A percentile compares a stretch with the other conserved stretches of the same genome.
These are phyloP conservation scores for Eucalyptus shirleyi DNA, from an alignment of 345 rosid species.

Conservation along the genomic window DNA sequence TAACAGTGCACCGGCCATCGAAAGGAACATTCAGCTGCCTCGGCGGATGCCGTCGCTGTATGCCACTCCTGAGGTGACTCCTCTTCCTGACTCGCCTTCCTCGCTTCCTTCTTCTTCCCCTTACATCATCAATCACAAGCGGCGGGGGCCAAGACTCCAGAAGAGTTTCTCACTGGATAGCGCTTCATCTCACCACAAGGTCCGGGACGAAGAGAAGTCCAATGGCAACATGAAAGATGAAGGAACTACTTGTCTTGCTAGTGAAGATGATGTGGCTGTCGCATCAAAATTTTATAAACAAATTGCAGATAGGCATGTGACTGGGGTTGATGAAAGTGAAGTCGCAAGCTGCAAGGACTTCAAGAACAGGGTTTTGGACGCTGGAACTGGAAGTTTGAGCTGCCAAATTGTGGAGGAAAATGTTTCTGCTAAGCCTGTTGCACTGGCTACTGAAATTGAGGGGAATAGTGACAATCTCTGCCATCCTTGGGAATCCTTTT, in stretches of 20 bases:
- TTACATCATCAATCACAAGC: conserved; percentile 71
- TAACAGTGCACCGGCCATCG: conserved; percentile 12
- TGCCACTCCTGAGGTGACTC: conserved; percentile 62
- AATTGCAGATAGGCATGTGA: not conserved
- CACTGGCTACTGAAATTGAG: conserved; percentile 7
- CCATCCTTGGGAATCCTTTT: conserved; percentile 37
- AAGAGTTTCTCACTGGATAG: conserved; percentile 44
- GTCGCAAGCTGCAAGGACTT: not conserved
- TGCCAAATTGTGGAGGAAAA: conserved; percentile 12
- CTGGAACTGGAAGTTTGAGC: conserved; percentile 3
- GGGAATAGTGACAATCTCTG: conserved; percentile 32
- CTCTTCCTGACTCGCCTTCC: conserved; percentile 66
- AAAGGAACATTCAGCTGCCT: conserved; percentile 33
- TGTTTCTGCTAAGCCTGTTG: conserved; percentile 7
- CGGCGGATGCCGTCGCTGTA: conserved; percentile 62
- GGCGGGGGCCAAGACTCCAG: conserved; percentile 58
- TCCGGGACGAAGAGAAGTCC: conserved; percentile 9
- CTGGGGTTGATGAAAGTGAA: not conserved
- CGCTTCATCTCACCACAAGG: conserved; percentile 8
- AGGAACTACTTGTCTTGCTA: conserved; percentile 4
- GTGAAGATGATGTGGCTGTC: conserved; percentile 7
- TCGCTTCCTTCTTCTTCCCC: conserved; percentile 84
- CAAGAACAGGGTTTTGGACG: not conserved
- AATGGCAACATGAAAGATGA: conserved; percentile 1
- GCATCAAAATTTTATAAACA: conserved; percentile 9